Base-by-base conservation (phyloP, 768 basidiomycete genomes). In the Coprinellus micaceus region DNA sequence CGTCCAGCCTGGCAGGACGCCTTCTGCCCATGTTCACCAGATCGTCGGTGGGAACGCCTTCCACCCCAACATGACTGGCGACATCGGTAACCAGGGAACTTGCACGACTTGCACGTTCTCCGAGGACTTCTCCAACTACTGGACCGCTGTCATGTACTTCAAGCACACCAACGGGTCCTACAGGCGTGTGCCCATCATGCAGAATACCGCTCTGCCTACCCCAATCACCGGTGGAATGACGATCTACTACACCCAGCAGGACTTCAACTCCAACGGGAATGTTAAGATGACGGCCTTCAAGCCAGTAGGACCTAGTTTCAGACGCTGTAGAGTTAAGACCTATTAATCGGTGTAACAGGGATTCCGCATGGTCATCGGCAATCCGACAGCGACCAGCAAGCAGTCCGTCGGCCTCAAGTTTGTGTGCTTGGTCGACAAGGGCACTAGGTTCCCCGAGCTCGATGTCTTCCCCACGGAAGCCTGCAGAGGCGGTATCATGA, bases 281-380 rank as follows among this genome's bases (percentile, higher is more conserved):
- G 9, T 45, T 6, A 44, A 46, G 28, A 54, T 45, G 15, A 54
- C 53, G 4, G 53, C 53, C 4, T 54, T 54, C 53, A 10, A 10
- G 15, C 53, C 53, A 4, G 53, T 54, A 45, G 17, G 43, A n/a
- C n/a, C n/a, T n/a, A n/a, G n/a, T n/a, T n/a, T n/a, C n/a, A n/a
- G 21, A 33, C 19, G 3, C 29, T 15, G 11, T 25, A 37, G 17
- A 37, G 21, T 10, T 39, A 40, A 25, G n/a, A n/a, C n/a, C n/a
- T n/a, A n/a, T n/a, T n/a, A n/a, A n/a, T n/a, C n/a, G n/a, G n/a
- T n/a, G n/a, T 6, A 30, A 5, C 43, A 44, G 43, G 53, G 53
- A 26, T 54, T 54, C 53, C 53, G 53, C 44, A 54, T 54, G 53
- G 53, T 54, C 43, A 54, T 54, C 24, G 53, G 53, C 26, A 54